Percentiles rank a stretch among this genome's conserved stretches.
phyloP scores from a whole-genome alignment of 805 yeast species.

The Candida cerambycidarum region DNA sequence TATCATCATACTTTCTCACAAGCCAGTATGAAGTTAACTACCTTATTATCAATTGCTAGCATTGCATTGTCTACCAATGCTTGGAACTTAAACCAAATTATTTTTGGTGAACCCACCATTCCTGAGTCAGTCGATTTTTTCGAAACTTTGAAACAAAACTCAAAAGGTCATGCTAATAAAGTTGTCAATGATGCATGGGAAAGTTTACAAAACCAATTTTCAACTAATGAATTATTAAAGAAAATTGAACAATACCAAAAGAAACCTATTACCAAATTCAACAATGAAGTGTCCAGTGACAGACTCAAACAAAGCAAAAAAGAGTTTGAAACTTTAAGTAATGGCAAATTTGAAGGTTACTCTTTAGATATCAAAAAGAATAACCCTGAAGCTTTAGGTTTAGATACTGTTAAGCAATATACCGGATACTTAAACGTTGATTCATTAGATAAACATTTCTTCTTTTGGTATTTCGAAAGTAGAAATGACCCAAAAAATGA shows the following conservation, averaged over 20 bases:
- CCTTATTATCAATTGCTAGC: slow-evolving; percentile 11
- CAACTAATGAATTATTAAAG: slow-evolving; percentile 11
- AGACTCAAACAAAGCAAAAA: background rate
- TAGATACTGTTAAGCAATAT: slow-evolving; percentile 37
- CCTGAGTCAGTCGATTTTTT: slow-evolving; percentile 4
- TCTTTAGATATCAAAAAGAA: slow-evolving; percentile 31
- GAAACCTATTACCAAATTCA: slow-evolving; percentile 1
- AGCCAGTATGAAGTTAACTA: slow-evolving; percentile 14
- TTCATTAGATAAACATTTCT: slow-evolving; percentile 64
- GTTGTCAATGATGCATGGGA: slow-evolving; percentile 20
- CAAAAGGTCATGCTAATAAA: slow-evolving; percentile 9
- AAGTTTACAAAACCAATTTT: slow-evolving; percentile 12
- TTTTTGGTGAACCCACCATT: slow-evolving; percentile 7
- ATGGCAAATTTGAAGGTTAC: slow-evolving; percentile 25
- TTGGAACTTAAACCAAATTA: slow-evolving; percentile 10
- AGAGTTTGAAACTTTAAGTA: slow-evolving; percentile 20
- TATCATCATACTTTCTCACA: background rate
- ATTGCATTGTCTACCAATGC: slow-evolving; percentile 13
- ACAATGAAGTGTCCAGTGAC: background rate
- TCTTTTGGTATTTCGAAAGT: slow-evolving; percentile 92
- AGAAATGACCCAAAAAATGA: slow-evolving; percentile 84
- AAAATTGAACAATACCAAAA: slow-evolving; percentile 9
- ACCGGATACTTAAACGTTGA: slow-evolving; percentile 42
- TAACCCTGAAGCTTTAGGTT: slow-evolving; percentile 35
- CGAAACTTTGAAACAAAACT: slow-evolving; percentile 8